Evolutionary conservation across 2,329 filamentous ascomycete genomes (phyloP).

Genomic region (Colletotrichum horii): DNA sequence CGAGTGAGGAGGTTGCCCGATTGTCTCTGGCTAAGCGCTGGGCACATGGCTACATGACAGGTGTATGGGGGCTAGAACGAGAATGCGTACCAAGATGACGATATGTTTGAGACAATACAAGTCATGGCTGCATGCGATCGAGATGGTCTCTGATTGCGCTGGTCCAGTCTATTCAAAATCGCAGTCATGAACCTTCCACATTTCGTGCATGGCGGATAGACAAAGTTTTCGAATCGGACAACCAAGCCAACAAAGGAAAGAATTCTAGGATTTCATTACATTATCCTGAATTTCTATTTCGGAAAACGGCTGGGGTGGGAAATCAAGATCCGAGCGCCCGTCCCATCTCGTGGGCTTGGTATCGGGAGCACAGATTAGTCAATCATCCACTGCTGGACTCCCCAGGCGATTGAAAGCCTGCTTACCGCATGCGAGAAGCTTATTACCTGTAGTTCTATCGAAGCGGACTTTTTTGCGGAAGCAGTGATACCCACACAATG

Average conservation of each 20-base stretch:
- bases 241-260: background rate
- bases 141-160: background rate
- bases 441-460: background rate
- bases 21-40: background rate
- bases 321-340: background rate
- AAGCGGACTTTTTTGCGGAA: background rate
- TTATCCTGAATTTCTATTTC: background rate
- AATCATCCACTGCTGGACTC: background rate
- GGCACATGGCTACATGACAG: background rate
- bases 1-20: background rate
- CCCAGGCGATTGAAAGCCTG: background rate
- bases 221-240: background rate
- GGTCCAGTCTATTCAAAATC: background rate
- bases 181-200: background rate
- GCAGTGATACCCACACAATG: background rate
- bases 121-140: background rate
- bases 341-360: background rate
- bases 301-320: background rate
- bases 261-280: background rate
- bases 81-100: background rate
- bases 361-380: background rate
- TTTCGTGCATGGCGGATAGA: background rate
- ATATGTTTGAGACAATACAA: background rate
- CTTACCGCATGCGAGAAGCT: background rate
- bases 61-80: background rate